phyloP scores from a whole-genome alignment of 2,329 filamentous ascomycete genomes.

The Claviceps pusilla region DNA sequence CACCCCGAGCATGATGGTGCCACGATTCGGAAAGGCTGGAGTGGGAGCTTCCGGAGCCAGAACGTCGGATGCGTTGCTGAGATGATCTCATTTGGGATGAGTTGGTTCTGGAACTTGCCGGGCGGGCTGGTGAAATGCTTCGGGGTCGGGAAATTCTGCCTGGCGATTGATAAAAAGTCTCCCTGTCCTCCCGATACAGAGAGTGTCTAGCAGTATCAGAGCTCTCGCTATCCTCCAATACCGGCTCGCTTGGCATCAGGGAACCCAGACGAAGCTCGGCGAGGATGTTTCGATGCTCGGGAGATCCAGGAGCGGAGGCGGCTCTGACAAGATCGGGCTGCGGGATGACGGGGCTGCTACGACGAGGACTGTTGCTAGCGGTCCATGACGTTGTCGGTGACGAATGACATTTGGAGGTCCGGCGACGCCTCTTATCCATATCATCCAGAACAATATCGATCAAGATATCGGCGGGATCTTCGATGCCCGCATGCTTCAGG shows the following conservation, averaged over 20 bases:
- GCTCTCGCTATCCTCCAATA: conserved; percentile 26
- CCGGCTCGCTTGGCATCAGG: conserved; percentile 36
- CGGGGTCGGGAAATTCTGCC: conserved; percentile 39
- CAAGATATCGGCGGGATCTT: conserved; percentile 79
- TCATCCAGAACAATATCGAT: conserved; percentile 92
- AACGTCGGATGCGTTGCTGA: conserved; percentile 69
- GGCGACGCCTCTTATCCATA: conserved; percentile 77
- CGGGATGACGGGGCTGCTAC: conserved; percentile 50
- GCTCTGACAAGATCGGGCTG: conserved; percentile 54
- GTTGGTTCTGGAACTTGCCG: conserved; percentile 57
- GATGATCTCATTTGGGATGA: conserved; percentile 51
- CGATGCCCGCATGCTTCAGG: conserved; percentile 71
- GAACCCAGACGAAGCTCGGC: conserved; percentile 45
- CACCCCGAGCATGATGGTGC: conserved; percentile 49
- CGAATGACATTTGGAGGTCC: conserved; percentile 72
- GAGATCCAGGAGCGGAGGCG: conserved; percentile 52
- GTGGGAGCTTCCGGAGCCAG: conserved; percentile 83
- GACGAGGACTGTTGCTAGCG: conserved; percentile 38
- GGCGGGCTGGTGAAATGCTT: conserved; percentile 70
- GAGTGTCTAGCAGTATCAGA: conserved; percentile 24
- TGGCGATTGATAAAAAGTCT: conserved; percentile 28
- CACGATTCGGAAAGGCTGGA: conserved; percentile 56
- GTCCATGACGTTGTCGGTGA: conserved; percentile 63
- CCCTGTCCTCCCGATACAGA: conserved; percentile 30
- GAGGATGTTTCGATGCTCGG: conserved; percentile 31